Evolutionary conservation across 1,139 yeast genomes (phyloP), one percentile per base, ranked within the genome.

Genomic region (Nadsonia commutata): DNA sequence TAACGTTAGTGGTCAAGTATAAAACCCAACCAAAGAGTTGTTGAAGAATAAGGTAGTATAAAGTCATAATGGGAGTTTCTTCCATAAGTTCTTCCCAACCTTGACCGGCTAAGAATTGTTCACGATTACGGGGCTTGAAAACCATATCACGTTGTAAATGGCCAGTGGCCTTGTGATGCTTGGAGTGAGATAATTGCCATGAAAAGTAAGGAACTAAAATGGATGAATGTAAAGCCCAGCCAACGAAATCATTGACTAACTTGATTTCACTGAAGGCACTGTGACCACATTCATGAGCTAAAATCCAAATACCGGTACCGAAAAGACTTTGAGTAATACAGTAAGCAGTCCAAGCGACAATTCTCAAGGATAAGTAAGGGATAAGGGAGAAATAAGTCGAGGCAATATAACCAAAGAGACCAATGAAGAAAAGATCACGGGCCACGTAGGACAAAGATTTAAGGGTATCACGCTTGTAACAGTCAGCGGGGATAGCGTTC

Each of bases 261-360:
- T 72, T 72, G 57, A 76, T 78, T 55, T 81, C 85, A 20, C 83
- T 74, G 57, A 83, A 83, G 23, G 94, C 94, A 46, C 78, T 80
- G 63, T 83, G 94, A 44, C 94, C 94, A 67, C 94, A 83, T 65
- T 83, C 94, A 63, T 83, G 94, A 48, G 94, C 94, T 60, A 83
- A 63, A 49, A 83, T 80, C 94, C 94, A 83, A 51, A 80, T 57
- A 31, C 94, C 94, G 49, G 84, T 78, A 27, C 83, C 82, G 55
- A 79, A 71, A 51, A 81, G 67, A 41, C 93, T 84, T 53, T 76
- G 75, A 39, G 66, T 61, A 47, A 69, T 58, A 21, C 75, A 71
- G 60, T 78, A 78, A 33, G 58, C 63, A 40, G 68, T 54, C 88
- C 93, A 83, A 43, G 74, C 71, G 7, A 63, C 62, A 48, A 72